Evolutionary conservation across 2,329 filamentous ascomycete genomes (phyloP), one percentile per base, ranked within the genome.

Genomic region (Aspergillus udagawae): DNA sequence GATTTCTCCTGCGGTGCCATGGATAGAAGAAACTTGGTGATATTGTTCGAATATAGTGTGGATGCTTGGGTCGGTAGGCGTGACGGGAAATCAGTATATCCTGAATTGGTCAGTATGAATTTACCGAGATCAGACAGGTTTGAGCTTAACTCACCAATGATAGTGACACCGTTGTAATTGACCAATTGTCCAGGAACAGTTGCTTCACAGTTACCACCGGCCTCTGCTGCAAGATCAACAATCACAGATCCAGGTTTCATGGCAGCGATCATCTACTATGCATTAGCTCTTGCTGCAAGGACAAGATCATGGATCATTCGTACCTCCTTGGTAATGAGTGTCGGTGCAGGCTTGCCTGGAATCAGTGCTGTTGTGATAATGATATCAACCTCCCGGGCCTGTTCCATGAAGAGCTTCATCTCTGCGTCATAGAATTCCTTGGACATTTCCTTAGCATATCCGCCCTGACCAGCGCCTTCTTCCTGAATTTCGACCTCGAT

Each of bases 301-400:
- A 12, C 29, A 4, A 4, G 3, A 4, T 50, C 9, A 3, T 20
- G 45, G 23, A 12, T 38, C 59, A 67, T 14, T 10, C 52, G 59
- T 70, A 78, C 77, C 65, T 84, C 82, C 73, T 90, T 89, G 4
- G 88, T 92, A 66, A 96, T 92, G 29, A 96, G 80, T 67, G 88
- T 93, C 0, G 92, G 92, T 0, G 91, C 91, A 28, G 88, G 88
- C 64, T 83, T 88, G 56, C 91, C 92, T 0, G 92, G 92, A 59
- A 96, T 96, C 65, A 96, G 75, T n/a, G 92, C 92, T 1, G 92
- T 96, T 1, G 91, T 96, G 70, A 96, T 89, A 60, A 96, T 89
- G 61, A 96, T 96, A 73, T 96, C 91, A 52, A 96, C 91, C 42
- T 96, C 92, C 58, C 85, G 83, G 60, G 89, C 90, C 72, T 96